Percentiles rank a stretch among this genome's conserved stretches.
phyloP scores from a whole-genome alignment of 495 filamentous ascomycete species.

The Penicillium riverlandense region DNA sequence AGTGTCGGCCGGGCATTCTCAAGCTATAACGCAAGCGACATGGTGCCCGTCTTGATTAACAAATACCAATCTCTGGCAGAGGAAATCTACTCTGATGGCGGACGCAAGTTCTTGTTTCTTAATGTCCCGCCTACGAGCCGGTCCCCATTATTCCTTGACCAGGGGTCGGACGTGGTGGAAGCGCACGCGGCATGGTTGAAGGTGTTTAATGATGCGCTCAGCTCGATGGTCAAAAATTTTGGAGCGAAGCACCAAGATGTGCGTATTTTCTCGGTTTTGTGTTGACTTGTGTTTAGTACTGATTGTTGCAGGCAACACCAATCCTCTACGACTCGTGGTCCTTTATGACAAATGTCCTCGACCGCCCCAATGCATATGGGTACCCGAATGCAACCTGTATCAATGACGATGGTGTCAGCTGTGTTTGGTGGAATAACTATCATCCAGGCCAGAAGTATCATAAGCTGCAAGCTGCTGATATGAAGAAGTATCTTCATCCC shows the following conservation, averaged over 20 bases:
- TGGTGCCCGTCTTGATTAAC: slow-evolving; percentile 49
- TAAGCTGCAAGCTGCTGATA: slow-evolving; percentile 29
- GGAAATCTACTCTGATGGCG: slow-evolving; percentile 55
- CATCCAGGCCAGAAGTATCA: slow-evolving; percentile 32
- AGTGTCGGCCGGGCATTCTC: slow-evolving; percentile 57
- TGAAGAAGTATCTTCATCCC: slow-evolving; percentile 20
- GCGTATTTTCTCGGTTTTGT: neutral
- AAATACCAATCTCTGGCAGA: slow-evolving; percentile 49
- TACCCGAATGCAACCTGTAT: slow-evolving; percentile 25
- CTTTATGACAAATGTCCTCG: slow-evolving; percentile 46
- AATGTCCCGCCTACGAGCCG: slow-evolving; percentile 69
- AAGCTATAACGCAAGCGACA: slow-evolving; percentile 26
- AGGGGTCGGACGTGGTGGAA: slow-evolving; percentile 15
- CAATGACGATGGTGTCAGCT: slow-evolving; percentile 22
- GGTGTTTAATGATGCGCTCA: slow-evolving; percentile 21
- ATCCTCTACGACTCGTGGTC: slow-evolving; percentile 27
- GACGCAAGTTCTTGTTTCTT: slow-evolving; percentile 68
- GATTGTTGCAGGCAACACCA: slow-evolving; percentile 10
- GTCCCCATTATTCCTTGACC: slow-evolving; percentile 42
- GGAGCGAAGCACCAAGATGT: slow-evolving; percentile 17
- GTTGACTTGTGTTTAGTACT: neutral
- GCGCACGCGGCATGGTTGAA: slow-evolving; percentile 23
- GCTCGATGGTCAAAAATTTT: slow-evolving; percentile 19
- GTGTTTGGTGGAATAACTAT: slow-evolving; percentile 37
- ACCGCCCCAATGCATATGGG: slow-evolving; percentile 40